A percentile compares a stretch with the other conserved stretches of the same genome.
These are phyloP conservation scores for Fusarium longipes DNA, from an alignment of 2,329 filamentous ascomycete genomes.

Conservation along the genomic window DNA sequence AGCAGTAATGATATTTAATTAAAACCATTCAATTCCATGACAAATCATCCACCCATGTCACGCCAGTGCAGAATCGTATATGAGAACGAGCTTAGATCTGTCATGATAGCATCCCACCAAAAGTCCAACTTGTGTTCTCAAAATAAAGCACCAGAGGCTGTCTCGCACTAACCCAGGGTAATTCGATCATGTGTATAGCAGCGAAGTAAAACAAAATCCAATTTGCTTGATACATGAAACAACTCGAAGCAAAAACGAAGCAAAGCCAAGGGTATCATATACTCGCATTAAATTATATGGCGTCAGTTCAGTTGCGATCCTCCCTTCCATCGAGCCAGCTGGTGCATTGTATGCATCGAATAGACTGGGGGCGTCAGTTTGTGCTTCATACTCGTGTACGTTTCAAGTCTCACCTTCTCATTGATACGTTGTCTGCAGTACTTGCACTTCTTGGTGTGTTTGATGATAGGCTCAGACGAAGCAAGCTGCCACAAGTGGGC, in stretches of 20 bases:
- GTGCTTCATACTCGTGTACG: no score
- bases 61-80: not conserved
- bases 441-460: conserved; percentile 74
- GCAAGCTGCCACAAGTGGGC: conserved; percentile 71
- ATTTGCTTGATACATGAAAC: not conserved
- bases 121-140: not conserved
- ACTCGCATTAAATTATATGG: not conserved
- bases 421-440: conserved; percentile 74
- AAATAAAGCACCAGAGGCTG: not conserved
- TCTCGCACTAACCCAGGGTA: not conserved
- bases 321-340: conserved; percentile 65
- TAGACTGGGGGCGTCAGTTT: conserved; percentile 49
- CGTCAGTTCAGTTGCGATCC: conserved; percentile 45
- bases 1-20: conserved; percentile 18
- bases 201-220: not conserved
- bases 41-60: not conserved
- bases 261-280: conserved; percentile 21
- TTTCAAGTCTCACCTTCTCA: conserved; percentile 62
- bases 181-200: not conserved
- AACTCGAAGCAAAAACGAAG: not conserved
- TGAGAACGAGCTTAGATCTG: not conserved
- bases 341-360: conserved; percentile 61
- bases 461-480: conserved; percentile 75
- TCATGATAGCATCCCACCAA: not conserved
- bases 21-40: conserved; percentile 2